Evolutionary conservation across 805 yeast species (phyloP).

Genomic region (Osmozyma mogii): DNA sequence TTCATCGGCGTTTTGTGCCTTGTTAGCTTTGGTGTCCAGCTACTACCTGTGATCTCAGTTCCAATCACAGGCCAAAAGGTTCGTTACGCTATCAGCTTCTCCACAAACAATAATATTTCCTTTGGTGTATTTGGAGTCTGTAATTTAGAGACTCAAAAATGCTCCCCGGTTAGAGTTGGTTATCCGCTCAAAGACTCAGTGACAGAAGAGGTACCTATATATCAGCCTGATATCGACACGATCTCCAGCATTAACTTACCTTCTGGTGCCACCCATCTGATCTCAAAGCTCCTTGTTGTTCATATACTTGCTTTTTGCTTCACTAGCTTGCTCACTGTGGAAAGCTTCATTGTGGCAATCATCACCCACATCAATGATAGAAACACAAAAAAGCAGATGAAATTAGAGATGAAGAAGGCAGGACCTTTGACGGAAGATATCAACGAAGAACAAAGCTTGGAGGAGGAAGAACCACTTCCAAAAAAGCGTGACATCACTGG

Average conservation of each 20-base stretch:
- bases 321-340: slow-evolving; percentile 10
- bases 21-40: slow-evolving; percentile 27
- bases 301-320: slow-evolving; percentile 33
- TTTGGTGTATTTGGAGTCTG: slow-evolving; percentile 41
- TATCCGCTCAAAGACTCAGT: slow-evolving; percentile 25
- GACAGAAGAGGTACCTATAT: slow-evolving; percentile 4
- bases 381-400: background rate
- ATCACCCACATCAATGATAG: background rate
- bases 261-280: slow-evolving; percentile 29
- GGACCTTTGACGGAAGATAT: too few species aligned
- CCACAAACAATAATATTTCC: slow-evolving; percentile 23
- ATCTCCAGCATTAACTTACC: slow-evolving; percentile 29
- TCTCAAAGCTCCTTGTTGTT: slow-evolving; percentile 34
- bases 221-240: background rate
- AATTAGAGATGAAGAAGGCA: background rate
- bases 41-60: slow-evolving; percentile 34
- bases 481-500: slow-evolving; percentile 4
- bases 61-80: slow-evolving; percentile 27
- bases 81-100: slow-evolving; percentile 19
- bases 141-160: slow-evolving; percentile 16
- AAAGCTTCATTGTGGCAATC: slow-evolving; percentile 11
- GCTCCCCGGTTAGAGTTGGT: slow-evolving; percentile 31
- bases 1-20: slow-evolving; percentile 20
- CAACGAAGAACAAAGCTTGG: background rate
- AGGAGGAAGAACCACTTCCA: background rate